Percentiles rank a stretch among this genome's conserved stretches.
Conservation (phyloP, 306 rosid species). For the Castanea sativa region DNA sequence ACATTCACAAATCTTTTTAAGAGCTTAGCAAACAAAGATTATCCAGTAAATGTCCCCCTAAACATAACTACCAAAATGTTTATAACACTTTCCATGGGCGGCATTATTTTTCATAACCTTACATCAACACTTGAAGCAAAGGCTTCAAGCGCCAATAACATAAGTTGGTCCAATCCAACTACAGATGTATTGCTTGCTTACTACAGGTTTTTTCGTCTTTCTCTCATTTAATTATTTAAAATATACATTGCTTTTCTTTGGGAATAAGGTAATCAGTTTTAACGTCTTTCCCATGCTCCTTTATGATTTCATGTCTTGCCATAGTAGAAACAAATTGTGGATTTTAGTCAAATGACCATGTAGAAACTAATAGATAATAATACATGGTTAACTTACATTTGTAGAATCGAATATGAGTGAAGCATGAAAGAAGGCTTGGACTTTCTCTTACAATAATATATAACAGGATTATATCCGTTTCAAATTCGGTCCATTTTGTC, state of each 20-base stretch:
- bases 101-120: constrained; percentile 12
- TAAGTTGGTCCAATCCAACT: constrained; percentile 37
- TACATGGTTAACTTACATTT: no score
- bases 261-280: no score
- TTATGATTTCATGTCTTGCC: no score
- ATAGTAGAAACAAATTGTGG: no score
- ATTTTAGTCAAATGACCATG: no score
- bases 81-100: constrained; percentile 31
- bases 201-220: constrained; percentile 24
- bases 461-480: no score
- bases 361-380: no score
- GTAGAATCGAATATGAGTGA: no score
- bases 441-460: no score
- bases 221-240: neutral
- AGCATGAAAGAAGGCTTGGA: no score
- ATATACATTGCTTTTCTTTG: neutral
- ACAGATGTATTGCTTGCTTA: constrained; percentile 43
- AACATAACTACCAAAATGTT: constrained; percentile 27
- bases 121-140: constrained; percentile 32
- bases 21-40: constrained; percentile 29
- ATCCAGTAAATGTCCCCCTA: constrained; percentile 32
- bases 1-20: constrained; percentile 23
- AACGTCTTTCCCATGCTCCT: no score
- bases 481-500: no score
- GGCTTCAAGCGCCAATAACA: constrained; percentile 46